A percentile compares a stretch with the other conserved stretches of the same genome.
Evolutionary conservation across 2,329 filamentous ascomycete genomes (phyloP).

Genomic region (Penicillium paneum): DNA sequence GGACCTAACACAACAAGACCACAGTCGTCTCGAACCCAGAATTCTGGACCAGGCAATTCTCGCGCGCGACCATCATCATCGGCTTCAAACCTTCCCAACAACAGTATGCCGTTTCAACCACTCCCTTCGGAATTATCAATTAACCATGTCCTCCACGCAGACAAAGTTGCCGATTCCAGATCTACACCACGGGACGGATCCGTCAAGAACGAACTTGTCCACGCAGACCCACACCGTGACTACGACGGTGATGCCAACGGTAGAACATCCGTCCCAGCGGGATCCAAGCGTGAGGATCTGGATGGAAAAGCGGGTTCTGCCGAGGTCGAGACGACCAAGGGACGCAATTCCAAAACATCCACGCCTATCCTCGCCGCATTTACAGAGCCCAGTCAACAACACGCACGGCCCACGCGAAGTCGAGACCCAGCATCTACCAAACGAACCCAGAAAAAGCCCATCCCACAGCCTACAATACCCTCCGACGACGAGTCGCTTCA

Average conservation of each 20-base stretch:
- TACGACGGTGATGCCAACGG: slow-evolving; percentile 23
- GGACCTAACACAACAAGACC: slow-evolving; percentile 60
- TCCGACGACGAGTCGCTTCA: slow-evolving; percentile 44
- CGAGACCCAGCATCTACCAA: slow-evolving; percentile 35
- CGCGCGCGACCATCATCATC: slow-evolving; percentile 60
- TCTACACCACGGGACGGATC: slow-evolving; percentile 50
- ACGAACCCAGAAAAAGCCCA: slow-evolving; percentile 36
- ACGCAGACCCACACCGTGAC: slow-evolving; percentile 33
- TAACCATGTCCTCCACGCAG: slow-evolving; percentile 26
- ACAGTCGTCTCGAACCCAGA: slow-evolving; percentile 68
- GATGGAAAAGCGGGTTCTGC: slow-evolving; percentile 32
- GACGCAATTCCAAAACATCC: slow-evolving; percentile 41
- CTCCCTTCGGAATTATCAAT: slow-evolving; percentile 25
- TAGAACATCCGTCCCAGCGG: slow-evolving; percentile 18
- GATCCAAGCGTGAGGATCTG: slow-evolving; percentile 37
- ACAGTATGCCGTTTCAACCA: slow-evolving; percentile 38
- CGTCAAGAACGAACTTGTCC: slow-evolving; percentile 36
- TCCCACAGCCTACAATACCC: slow-evolving; percentile 28
- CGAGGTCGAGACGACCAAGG: slow-evolving; percentile 37
- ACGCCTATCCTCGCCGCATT: slow-evolving; percentile 40
- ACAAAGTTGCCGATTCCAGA: slow-evolving; percentile 51
- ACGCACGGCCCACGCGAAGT: slow-evolving; percentile 36
- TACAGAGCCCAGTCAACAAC: slow-evolving; percentile 34
- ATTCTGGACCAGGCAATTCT: slow-evolving; percentile 60
- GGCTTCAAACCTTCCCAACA: slow-evolving; percentile 60